These are phyloP conservation scores for Davidsoniella australis DNA, from an alignment of 2,329 filamentous ascomycete species.

Conservation along the genomic window DNA sequence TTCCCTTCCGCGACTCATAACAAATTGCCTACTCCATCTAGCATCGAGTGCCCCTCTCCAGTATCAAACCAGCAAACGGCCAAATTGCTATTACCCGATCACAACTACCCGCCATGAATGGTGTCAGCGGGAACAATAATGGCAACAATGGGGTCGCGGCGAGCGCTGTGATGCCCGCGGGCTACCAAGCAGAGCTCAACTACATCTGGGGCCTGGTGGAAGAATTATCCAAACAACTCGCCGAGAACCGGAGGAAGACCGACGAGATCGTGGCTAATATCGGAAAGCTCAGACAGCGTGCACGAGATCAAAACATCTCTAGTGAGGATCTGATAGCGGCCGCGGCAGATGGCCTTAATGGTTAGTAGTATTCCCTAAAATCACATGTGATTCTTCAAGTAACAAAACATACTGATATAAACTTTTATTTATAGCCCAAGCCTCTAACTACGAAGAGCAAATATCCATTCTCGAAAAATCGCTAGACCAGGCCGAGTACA, in stretches of 20 bases:
- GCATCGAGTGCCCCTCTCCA: too few relatives aligned
- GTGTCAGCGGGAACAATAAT: slow-evolving; percentile 18
- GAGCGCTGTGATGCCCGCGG: slow-evolving; percentile 41
- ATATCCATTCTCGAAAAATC: slow-evolving; percentile 44
- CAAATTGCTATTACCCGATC: too few relatives aligned
- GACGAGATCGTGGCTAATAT: slow-evolving; percentile 47
- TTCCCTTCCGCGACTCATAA: too few relatives aligned
- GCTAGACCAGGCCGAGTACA: slow-evolving; percentile 43
- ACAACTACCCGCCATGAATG: slow-evolving; percentile 4
- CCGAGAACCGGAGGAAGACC: slow-evolving; percentile 43
- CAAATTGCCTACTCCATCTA: too few relatives aligned
- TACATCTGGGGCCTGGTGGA: slow-evolving; percentile 54
- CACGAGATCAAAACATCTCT: slow-evolving; percentile 31
- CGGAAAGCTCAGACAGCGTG: slow-evolving; percentile 41
- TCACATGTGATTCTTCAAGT: too few relatives aligned
- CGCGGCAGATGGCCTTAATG: slow-evolving; percentile 38
- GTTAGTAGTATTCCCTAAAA: slow-evolving; percentile 21
- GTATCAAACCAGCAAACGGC: too few relatives aligned
- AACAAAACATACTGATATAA: background rate
- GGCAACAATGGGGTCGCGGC: slow-evolving; percentile 29
- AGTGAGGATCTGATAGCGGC: slow-evolving; percentile 42
- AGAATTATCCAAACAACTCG: slow-evolving; percentile 44
- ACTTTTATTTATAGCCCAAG: slow-evolving; percentile 28
- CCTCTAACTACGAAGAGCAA: slow-evolving; percentile 42
- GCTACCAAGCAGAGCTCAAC: slow-evolving; percentile 50